Conservation (phyloP, 345 rosid species). For the Toxicodendron radicans region DNA sequence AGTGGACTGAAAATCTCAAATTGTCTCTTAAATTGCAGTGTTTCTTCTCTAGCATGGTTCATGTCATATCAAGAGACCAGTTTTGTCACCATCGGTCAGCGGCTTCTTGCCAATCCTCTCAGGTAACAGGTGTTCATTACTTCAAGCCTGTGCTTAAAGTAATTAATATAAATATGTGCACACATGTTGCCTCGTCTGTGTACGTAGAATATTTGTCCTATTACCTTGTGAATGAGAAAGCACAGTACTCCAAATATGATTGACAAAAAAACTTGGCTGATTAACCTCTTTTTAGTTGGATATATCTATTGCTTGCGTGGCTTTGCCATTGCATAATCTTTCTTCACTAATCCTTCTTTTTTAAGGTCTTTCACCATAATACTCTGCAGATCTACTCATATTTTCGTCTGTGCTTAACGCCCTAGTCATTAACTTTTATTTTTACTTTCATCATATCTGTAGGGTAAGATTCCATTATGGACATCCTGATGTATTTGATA, state of each 20-base stretch:
- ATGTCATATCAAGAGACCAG: conserved; percentile 99
- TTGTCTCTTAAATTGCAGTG: conserved; percentile 53
- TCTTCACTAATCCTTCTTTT: conserved; percentile 2
- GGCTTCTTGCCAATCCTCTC: conserved; percentile 93
- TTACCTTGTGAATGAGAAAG: neutral
- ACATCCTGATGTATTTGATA: conserved; percentile 94
- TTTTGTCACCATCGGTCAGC: conserved; percentile 95
- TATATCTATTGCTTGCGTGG: neutral
- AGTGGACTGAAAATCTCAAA: conserved; percentile 8
- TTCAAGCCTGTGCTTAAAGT: conserved; percentile 9
- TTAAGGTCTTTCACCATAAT: conserved; percentile 4
- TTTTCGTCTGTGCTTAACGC: conserved; percentile 2
- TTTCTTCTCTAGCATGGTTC: conserved; percentile 97
- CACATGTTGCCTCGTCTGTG: neutral
- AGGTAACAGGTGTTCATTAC: conserved; percentile 42
- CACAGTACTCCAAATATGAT: neutral
- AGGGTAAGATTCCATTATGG: conserved; percentile 98
- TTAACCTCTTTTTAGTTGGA: neutral
- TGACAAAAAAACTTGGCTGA: neutral
- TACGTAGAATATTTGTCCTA: neutral
- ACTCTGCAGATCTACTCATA: conserved; percentile 2
- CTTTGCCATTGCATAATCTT: conserved; percentile 1
- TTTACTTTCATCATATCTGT: conserved; percentile 20
- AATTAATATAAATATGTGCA: neutral
- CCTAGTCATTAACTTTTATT: conserved; percentile 6